A percentile compares a stretch with the other conserved stretches of the same genome.
phyloP scores from a whole-genome alignment of 148 eudicot species.

The Dysphania ambrosioides region DNA sequence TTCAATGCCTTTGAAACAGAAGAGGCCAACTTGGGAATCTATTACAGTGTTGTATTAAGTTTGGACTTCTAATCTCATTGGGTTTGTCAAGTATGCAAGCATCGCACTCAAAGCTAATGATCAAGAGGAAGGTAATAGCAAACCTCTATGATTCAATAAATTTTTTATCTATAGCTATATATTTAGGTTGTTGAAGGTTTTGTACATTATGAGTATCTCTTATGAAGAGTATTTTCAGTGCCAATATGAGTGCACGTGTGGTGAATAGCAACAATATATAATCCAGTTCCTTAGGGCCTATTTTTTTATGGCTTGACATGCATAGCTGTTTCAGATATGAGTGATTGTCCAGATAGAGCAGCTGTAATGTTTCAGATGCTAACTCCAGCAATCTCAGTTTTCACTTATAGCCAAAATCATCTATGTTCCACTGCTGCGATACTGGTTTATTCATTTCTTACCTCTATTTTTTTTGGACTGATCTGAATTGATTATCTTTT shows the following conservation, averaged over 20 bases:
- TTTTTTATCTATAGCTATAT: neutral
- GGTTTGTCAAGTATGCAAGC: conserved; percentile 55
- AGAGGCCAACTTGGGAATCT: conserved; percentile 62
- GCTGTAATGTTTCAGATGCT: conserved; percentile 39
- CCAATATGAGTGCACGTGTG: neutral
- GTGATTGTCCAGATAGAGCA: no score
- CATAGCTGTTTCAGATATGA: neutral
- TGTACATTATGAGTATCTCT: no score
- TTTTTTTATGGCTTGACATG: neutral
- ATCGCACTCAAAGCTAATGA: conserved; percentile 65
- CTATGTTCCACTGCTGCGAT: neutral
- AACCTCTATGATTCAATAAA: neutral
- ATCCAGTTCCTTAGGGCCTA: neutral
- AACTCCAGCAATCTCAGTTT: conserved; percentile 79
- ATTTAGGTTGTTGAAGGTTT: neutral
- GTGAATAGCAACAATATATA: no score
- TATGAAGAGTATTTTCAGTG: neutral
- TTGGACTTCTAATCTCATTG: conserved; percentile 71
- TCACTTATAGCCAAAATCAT: conserved; percentile 6
- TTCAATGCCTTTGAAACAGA: conserved; percentile 56
- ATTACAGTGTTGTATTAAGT: conserved; percentile 60
- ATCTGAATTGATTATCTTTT: neutral
- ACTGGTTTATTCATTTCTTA: neutral
- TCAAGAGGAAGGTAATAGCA: conserved; percentile 62
- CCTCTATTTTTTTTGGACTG: neutral